phyloP scores from a whole-genome alignment of 208 protist species.

The Leishmania tarentolae region DNA sequence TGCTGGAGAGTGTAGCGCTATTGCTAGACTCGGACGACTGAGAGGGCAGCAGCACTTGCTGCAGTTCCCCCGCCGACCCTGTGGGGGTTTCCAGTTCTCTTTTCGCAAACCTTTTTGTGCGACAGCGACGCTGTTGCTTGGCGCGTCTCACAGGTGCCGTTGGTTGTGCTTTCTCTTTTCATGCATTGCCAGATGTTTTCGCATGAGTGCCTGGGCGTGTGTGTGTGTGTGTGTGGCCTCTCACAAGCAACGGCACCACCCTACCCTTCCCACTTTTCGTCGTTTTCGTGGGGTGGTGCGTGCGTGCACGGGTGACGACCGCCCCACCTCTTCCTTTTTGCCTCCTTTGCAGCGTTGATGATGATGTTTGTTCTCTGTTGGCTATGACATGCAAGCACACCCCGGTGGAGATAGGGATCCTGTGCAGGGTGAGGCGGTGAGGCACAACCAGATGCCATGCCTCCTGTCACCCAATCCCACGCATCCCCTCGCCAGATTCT shows the following conservation, averaged over 20 bases:
- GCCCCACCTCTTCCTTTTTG: neutral
- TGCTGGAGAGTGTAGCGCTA: conserved; percentile 96
- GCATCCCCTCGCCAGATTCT: neutral
- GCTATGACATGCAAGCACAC: neutral
- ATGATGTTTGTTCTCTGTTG: neutral
- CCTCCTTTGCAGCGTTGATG: neutral
- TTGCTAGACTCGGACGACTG: conserved; percentile 94
- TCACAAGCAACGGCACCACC: too few species aligned
- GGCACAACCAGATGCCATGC: neutral
- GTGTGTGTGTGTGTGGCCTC: neutral
- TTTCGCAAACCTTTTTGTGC: neutral
- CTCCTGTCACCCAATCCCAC: neutral
- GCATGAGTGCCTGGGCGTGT: too few species aligned
- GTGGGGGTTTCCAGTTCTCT: conserved; percentile 11
- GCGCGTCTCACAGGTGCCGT: neutral
- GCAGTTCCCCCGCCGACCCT: neutral
- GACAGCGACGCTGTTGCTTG: neutral
- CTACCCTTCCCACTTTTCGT: neutral
- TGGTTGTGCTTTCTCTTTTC: neutral
- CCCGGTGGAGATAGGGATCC: neutral
- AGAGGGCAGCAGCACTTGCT: neutral
- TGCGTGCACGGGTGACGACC: neutral
- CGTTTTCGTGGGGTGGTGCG: neutral
- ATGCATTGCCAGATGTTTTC: neutral
- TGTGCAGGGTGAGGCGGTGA: neutral